Evolutionary conservation across 805 yeast genomes (phyloP).

Genomic region (Blastobotrys attinorum): DNA sequence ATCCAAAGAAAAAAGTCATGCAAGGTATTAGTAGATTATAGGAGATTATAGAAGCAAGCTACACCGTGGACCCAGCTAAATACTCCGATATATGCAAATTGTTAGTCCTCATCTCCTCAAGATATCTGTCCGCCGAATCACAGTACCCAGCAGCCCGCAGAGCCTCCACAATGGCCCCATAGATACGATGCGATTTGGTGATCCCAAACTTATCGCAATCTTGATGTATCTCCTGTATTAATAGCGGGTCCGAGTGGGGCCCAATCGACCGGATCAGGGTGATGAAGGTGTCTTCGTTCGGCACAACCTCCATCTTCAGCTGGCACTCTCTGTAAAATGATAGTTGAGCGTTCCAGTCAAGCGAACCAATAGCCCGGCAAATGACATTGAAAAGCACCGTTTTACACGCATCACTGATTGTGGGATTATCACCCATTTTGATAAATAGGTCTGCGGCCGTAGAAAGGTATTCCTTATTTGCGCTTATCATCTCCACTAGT

Average conservation of each 20-base stretch:
- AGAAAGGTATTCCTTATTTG: slow-evolving; percentile 1
- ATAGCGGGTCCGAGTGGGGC: not conserved
- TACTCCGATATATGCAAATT: not conserved
- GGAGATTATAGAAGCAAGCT: too few relatives aligned
- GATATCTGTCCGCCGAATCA: not conserved
- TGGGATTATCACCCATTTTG: slow-evolving; percentile 11
- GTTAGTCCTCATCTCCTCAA: not conserved
- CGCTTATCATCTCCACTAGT: slow-evolving; percentile 13
- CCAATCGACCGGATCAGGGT: slow-evolving; percentile 5
- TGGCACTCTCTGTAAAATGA: slow-evolving; percentile 6
- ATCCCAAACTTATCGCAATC: slow-evolving; percentile 2
- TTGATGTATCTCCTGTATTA: slow-evolving; percentile 2
- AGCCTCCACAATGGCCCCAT: not conserved
- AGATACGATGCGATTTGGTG: not conserved
- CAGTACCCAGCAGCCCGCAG: not conserved
- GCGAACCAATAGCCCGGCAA: slow-evolving; percentile 7
- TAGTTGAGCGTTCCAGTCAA: not conserved
- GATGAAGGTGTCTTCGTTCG: slow-evolving; percentile 13
- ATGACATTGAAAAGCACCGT: slow-evolving; percentile 21
- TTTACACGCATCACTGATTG: slow-evolving; percentile 12
- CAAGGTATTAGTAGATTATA: too few relatives aligned
- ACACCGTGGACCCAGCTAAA: too few relatives aligned
- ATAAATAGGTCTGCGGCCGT: slow-evolving; percentile 9
- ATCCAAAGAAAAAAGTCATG: too few relatives aligned
- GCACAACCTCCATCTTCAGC: slow-evolving; percentile 4